A percentile compares a stretch with the other conserved stretches of the same genome.
Evolutionary conservation across 1,284 basidiomycete genomes (phyloP).

Genomic region (Ganoderma boninense): DNA sequence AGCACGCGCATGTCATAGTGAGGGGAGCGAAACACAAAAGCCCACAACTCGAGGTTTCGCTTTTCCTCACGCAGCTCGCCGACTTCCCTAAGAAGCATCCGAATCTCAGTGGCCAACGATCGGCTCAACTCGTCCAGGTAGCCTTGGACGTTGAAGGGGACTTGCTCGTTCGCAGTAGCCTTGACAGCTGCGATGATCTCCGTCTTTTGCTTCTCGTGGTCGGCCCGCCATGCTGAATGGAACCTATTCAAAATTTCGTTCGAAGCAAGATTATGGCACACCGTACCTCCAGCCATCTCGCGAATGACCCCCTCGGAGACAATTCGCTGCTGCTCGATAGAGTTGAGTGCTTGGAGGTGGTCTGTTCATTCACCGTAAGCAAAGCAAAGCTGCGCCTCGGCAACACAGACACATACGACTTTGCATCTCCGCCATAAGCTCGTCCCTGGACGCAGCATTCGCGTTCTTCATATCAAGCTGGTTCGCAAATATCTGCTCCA

Average conservation of each 20-base stretch:
- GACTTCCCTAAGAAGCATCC: slow-evolving; percentile 79
- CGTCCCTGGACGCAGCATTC: slow-evolving; percentile 56
- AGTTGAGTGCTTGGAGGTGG: slow-evolving; percentile 27
- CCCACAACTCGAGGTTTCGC: slow-evolving; percentile 75
- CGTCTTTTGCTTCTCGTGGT: slow-evolving; percentile 66
- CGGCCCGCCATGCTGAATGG: slow-evolving; percentile 63
- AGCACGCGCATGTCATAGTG: background rate
- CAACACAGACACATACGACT: slow-evolving; percentile 15
- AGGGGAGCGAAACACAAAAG: slow-evolving; percentile 26
- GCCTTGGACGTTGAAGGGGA: slow-evolving; percentile 79
- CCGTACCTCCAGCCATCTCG: slow-evolving; percentile 32
- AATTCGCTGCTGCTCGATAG: slow-evolving; percentile 26
- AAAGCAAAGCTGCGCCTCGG: too few relatives aligned
- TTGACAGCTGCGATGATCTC: slow-evolving; percentile 69
- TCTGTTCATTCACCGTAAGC: slow-evolving; percentile 4
- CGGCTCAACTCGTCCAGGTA: slow-evolving; percentile 85
- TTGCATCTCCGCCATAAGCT: slow-evolving; percentile 27
- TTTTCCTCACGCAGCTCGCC: slow-evolving; percentile 79
- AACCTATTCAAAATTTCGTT: background rate
- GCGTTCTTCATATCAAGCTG: slow-evolving; percentile 59
- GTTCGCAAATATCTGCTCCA: slow-evolving; percentile 61
- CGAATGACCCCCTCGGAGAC: slow-evolving; percentile 29
- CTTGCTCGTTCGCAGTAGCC: slow-evolving; percentile 71
- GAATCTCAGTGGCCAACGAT: slow-evolving; percentile 78
- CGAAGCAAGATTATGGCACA: slow-evolving; percentile 4